phyloP scores from a whole-genome alignment of 2,329 filamentous ascomycete genomes.

The Aspergillus sp. region DNA sequence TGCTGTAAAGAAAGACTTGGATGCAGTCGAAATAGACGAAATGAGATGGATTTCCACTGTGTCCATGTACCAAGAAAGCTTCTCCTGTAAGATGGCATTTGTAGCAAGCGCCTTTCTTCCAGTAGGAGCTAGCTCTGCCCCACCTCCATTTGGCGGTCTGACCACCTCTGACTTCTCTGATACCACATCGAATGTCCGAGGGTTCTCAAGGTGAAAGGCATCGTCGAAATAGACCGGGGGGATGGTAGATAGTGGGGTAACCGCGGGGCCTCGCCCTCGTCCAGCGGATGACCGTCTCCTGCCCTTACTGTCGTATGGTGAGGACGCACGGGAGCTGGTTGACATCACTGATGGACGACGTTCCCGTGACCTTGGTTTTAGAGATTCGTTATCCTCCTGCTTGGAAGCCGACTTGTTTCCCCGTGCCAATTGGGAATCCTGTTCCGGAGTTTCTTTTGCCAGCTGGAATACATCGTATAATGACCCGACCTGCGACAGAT shows the following conservation, averaged over 20 bases:
- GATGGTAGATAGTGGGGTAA: conserved; percentile 86
- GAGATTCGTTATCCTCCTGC: conserved; percentile 46
- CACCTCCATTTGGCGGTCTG: conserved; percentile 60
- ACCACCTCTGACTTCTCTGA: conserved; percentile 97
- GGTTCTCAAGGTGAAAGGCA: conserved; percentile 91
- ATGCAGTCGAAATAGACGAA: conserved; percentile 90
- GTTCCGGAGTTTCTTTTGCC: conserved; percentile 70
- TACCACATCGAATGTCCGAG: conserved; percentile 91
- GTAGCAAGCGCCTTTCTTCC: conserved; percentile 82
- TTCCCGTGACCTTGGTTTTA: conserved; percentile 42
- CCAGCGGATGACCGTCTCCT: conserved; percentile 49
- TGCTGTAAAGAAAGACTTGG: conserved; percentile 92
- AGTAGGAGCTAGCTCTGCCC: conserved; percentile 50
- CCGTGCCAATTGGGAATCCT: conserved; percentile 42
- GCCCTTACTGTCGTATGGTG: conserved; percentile 46
- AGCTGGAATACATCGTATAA: conserved; percentile 86
- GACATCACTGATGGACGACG: conserved; percentile 39
- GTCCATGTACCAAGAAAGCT: conserved; percentile 99
- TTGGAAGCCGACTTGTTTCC: conserved; percentile 40
- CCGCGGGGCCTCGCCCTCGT: conserved; percentile 59
- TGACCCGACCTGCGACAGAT: conserved; percentile 77
- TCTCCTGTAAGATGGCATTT: conserved; percentile 96
- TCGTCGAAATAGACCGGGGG: conserved; percentile 92
- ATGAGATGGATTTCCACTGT: conserved; percentile 97
- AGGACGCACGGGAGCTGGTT: conserved; percentile 36